Evolutionary conservation across 495 filamentous ascomycete species (phyloP).

Genomic region (Bryoglossum gracile): DNA sequence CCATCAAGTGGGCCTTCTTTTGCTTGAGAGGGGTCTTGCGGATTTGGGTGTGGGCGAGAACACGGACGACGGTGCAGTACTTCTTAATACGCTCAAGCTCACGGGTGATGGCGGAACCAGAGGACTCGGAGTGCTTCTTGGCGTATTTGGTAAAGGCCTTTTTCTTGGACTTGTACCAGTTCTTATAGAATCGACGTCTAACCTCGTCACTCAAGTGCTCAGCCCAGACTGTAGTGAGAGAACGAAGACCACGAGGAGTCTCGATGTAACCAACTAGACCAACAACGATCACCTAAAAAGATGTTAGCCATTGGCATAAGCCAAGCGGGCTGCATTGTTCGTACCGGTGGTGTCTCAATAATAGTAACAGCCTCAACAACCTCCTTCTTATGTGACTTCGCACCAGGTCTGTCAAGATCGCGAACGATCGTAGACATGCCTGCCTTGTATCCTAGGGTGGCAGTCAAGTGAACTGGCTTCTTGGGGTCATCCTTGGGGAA

Average conservation of each 20-base stretch:
- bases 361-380: slow-evolving; percentile 98
- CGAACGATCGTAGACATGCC: slow-evolving; percentile 99
- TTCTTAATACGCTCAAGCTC: slow-evolving; percentile 99
- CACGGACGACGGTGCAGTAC: slow-evolving; percentile 99
- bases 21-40: slow-evolving; percentile 99
- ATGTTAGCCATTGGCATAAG: slow-evolving; percentile 53
- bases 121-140: slow-evolving; percentile 97
- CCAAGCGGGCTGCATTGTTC: slow-evolving; percentile 58
- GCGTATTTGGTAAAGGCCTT: slow-evolving; percentile 99
- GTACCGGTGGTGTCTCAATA: slow-evolving; percentile 99
- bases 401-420: slow-evolving; percentile 98
- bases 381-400: slow-evolving; percentile 99
- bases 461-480: slow-evolving; percentile 98
- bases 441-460: slow-evolving; percentile 99
- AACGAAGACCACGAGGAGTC: slow-evolving; percentile 98
- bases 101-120: slow-evolving; percentile 79
- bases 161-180: slow-evolving; percentile 99
- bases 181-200: slow-evolving; percentile 99
- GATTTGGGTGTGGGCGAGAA: slow-evolving; percentile 99
- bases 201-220: slow-evolving; percentile 98
- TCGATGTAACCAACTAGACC: slow-evolving; percentile 99
- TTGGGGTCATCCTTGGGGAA: slow-evolving; percentile 99
- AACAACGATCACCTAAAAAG: slow-evolving; percentile 88
- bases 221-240: slow-evolving; percentile 98
- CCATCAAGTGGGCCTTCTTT: slow-evolving; percentile 99